Evolutionary conservation across 2,329 filamentous ascomycete species (phyloP).

Genomic region (Colletotrichum lindemuthianum): DNA sequence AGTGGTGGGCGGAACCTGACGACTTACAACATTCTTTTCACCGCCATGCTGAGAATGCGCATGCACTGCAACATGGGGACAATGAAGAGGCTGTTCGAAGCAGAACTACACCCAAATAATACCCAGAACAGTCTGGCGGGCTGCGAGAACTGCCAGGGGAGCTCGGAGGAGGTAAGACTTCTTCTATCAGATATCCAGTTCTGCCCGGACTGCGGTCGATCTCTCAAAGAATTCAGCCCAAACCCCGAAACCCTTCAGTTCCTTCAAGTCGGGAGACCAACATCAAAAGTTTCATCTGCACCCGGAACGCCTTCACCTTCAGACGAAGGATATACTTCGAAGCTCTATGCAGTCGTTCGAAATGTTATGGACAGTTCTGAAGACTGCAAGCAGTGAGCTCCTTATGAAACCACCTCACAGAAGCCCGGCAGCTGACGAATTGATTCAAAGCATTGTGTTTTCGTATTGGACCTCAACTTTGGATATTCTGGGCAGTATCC

Average conservation of each 20-base stretch:
- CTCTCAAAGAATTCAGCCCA: neutral
- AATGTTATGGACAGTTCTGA: neutral
- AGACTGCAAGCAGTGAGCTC: neutral
- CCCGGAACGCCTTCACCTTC: neutral
- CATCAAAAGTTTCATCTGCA: neutral
- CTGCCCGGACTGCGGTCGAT: neutral
- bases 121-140: neutral
- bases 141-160: neutral
- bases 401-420: neutral
- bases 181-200: neutral
- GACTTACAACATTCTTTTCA: slow-evolving; percentile 1
- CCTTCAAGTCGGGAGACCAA: no score
- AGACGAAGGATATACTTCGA: neutral
- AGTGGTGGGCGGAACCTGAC: neutral
- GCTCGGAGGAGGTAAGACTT: neutral
- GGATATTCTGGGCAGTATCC: neutral
- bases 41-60: neutral
- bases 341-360: neutral
- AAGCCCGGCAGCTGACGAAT: neutral
- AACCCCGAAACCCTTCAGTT: neutral
- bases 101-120: neutral
- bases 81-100: neutral
- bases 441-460: neutral
- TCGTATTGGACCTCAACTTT: neutral
- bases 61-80: neutral